Evolutionary conservation across 2,329 filamentous ascomycete genomes (phyloP).

Genomic region (Mollisia scopiformis): DNA sequence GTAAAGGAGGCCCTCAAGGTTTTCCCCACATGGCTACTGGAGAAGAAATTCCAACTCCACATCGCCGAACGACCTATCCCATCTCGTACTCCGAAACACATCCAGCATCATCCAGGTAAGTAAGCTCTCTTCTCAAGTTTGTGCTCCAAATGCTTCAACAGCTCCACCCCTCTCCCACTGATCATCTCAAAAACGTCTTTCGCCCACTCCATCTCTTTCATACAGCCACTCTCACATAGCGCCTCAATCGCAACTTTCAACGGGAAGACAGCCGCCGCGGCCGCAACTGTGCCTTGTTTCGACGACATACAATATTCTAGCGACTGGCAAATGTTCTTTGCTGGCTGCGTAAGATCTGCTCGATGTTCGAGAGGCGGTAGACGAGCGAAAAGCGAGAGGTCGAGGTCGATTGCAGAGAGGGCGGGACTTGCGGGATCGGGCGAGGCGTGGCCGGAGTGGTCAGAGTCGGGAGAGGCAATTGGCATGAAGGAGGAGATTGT

Average conservation of each 20-base stretch:
- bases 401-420: neutral
- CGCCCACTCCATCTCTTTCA: constrained; percentile 27
- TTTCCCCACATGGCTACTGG: no score
- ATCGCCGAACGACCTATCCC: no score
- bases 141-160: constrained; percentile 1
- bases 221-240: constrained; percentile 13
- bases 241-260: constrained; percentile 32
- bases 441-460: neutral
- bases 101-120: neutral
- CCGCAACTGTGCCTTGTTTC: constrained; percentile 23
- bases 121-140: constrained; percentile 4
- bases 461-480: no score
- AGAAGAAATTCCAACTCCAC: neutral
- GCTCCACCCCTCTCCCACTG: constrained; percentile 14
- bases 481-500: constrained; percentile 1
- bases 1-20: neutral
- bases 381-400: neutral
- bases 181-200: constrained; percentile 16
- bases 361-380: constrained; percentile 34
- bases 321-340: constrained; percentile 40
- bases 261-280: constrained; percentile 27
- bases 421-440: neutral
- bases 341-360: constrained; percentile 29
- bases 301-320: constrained; percentile 38
- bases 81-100: no score